Base-by-base conservation (phyloP, 202 grass and related monocot genomes). In the Panicum hallii region DNA sequence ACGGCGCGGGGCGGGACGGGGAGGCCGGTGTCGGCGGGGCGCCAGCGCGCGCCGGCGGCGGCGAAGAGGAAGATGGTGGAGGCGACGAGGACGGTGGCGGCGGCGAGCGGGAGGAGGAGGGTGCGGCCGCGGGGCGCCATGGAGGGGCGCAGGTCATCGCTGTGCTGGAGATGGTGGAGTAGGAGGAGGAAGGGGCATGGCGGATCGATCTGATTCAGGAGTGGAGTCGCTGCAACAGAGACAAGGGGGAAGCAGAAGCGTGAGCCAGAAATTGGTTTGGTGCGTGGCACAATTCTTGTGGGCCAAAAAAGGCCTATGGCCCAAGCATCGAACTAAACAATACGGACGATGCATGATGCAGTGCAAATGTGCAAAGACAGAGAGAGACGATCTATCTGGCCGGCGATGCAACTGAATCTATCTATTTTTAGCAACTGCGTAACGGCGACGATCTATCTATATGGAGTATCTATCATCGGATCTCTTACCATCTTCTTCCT, bases 51-150 rank as follows among this genome's bases (percentile, higher is more conserved):
- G 68, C 58, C 83, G 11, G 20, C 36, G 60, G 84, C 79, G 11
- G 84, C 89, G 80, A 84, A 87, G 80, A 90, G 67, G 89, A 90
- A 90, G 84, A 90, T 90, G 75, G 88, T 87, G 43, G 88, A 90
- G 32, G 88, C 88, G 80, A 90, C 88, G 14, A 90, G 84, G 17
- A 75, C 22, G 19, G 84, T 87, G 34, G 84, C 80, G 69, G 80
- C 89, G 19, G 84, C 89, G 20, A 90, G 89, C 69, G 80, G 89
- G 53, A 87, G 75, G 17, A 90, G 50, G 60, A 90, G 89, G 9
- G 80, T 60, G 62, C 84, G 79, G 52, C 57, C 88, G 79, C 79
- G 79, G 42, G 73, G 79, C 74, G 84, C 74, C 88, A 90, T 90
- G 12, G 74, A 23, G 22, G 78, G 49, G 56, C 54, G 3, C 13